Evolutionary conservation across 441 rosid species (phyloP).

Genomic region (Viola pubescens): DNA sequence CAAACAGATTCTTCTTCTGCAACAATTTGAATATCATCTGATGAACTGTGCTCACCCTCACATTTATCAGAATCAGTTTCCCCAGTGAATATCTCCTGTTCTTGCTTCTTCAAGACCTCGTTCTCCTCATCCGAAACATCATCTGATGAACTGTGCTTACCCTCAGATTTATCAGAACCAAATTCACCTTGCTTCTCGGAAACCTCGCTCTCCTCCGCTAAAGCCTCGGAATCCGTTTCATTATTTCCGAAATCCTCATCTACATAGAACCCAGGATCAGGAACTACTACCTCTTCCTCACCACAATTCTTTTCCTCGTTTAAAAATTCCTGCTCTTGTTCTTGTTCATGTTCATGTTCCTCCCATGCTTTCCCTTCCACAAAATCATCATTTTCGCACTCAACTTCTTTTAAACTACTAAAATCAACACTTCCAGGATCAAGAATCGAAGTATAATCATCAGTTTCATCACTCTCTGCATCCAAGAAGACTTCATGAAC

Average conservation of each 20-base stretch:
- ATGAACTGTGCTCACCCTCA: neutral
- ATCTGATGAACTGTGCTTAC: constrained; percentile 10
- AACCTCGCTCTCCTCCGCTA: constrained; percentile 10
- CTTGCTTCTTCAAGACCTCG: constrained; percentile 7
- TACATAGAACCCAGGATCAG: neutral
- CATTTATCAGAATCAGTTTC: neutral
- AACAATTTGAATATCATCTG: constrained; percentile 5
- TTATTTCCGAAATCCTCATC: neutral
- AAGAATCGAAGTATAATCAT: neutral
- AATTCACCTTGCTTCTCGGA: constrained; percentile 10
- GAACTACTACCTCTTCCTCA: neutral
- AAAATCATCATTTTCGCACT: constrained; percentile 5
- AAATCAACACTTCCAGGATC: constrained; percentile 4
- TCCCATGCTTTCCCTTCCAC: constrained; percentile 13
- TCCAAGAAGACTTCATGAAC: constrained; percentile 28
- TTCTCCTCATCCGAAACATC: neutral
- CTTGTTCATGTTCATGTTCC: constrained; percentile 1
- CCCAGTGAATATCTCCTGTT: neutral
- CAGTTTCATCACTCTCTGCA: constrained; percentile 8
- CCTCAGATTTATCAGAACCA: neutral
- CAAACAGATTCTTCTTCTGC: constrained; percentile 4
- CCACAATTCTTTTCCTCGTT: neutral
- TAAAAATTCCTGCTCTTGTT: constrained; percentile 6
- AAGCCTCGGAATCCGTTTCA: constrained; percentile 10
- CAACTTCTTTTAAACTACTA: constrained; percentile 3